Evolutionary conservation across 2,329 filamentous ascomycete genomes (phyloP).

Genomic region (Epichloe hybrida): DNA sequence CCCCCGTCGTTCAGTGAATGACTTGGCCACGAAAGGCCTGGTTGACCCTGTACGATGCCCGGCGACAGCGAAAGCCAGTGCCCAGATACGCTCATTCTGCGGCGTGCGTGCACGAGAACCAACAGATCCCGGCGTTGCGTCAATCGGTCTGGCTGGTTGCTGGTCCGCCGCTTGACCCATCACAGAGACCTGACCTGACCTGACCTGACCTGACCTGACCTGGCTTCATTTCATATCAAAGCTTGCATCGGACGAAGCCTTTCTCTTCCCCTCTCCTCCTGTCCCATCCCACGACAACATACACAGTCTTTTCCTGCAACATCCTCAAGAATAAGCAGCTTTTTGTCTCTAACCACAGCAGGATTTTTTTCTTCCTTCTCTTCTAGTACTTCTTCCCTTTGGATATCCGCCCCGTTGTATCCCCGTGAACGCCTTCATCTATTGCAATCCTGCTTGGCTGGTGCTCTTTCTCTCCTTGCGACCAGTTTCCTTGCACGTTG

Average conservation of each 20-base stretch:
- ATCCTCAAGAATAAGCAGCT: constrained; percentile 6
- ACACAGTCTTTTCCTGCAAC: constrained; percentile 1
- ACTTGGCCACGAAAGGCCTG: neutral
- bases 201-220: neutral
- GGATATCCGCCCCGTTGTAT: no score
- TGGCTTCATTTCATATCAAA: no score
- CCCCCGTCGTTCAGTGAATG: constrained; percentile 1
- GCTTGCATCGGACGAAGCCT: neutral
- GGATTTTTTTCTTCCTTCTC: constrained; percentile 11
- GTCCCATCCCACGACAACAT: neutral
- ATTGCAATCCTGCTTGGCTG: neutral
- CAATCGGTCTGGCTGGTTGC: neutral
- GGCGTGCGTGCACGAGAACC: neutral
- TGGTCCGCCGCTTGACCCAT: neutral
- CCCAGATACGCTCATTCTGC: neutral
- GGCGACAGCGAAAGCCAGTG: neutral
- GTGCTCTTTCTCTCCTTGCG: neutral
- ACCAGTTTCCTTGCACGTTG: neutral
- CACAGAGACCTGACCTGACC: neutral
- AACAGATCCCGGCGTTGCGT: no score
- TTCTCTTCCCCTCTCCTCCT: neutral
- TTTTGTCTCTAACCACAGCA: constrained; percentile 20
- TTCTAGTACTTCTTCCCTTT: neutral
- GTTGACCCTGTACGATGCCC: neutral
- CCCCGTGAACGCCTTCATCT: no score